Evolutionary conservation across 2,329 filamentous ascomycete genomes (phyloP), one percentile per base, ranked within the genome.

Genomic region (Trichoderma arundinaceum): DNA sequence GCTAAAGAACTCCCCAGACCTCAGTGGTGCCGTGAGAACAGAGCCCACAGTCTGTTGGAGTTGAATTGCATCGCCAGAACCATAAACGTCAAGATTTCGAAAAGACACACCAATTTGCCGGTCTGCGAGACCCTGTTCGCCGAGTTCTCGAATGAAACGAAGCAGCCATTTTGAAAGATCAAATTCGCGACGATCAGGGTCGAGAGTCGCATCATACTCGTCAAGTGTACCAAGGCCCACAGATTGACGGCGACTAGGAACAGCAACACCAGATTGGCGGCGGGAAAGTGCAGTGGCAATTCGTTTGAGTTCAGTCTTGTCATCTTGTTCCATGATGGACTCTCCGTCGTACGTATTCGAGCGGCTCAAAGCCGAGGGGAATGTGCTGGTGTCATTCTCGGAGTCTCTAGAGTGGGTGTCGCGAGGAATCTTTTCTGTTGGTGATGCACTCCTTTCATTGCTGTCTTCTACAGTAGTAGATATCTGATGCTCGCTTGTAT

Each of bases 11-110:
- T 91, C 85, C 1, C 83, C 80, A 0, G 86, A 73, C 1, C 86
- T 81, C 22, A 91, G 76, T 0, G 88, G 90, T 0, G 84, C 80
- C 67, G 84, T 74, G 22, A 91, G 73, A 7, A 86, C 76, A 1
- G 87, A 87, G 2, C 80, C 82, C 3, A 92, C 87, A 2, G 86
- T 92, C 64, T 87, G 81, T 72, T 93, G 90, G 1, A 92, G 79
- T 68, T 91, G 88, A 28, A 92, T 74, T 0, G 88, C 88, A 2
- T 84, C 82, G 0, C 89, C 90, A 0, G 87, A 88, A 0, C 90
- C 90, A 6, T 82, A 88, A 0, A 92, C 87, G 64, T 84, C 85
- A 39, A 92, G 81, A 59, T 90, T 82, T 67, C 86, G 86, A 77
- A 87, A 91, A 0, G 84, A 83, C 7, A 92, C 80, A 3, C 88